Base-by-base conservation (phyloP, 2,329 filamentous ascomycete species). In the Beauveria australis region DNA sequence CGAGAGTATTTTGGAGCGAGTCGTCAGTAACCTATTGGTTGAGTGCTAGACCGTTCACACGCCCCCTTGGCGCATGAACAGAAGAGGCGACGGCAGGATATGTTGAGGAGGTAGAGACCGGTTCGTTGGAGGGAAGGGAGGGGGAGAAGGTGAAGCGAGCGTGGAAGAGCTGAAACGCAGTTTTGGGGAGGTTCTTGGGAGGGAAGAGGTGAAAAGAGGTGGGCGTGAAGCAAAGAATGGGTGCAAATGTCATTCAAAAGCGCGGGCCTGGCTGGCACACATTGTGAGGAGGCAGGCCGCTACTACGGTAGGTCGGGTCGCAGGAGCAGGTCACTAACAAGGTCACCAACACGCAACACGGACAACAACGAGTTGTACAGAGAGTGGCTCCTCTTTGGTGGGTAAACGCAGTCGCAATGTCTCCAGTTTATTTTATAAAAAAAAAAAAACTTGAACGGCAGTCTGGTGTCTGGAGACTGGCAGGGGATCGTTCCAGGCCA, bases 51-150 rank as follows among this genome's bases (percentile, higher is more conserved):
- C 46, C 46, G 43, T 58, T 58, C 55, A 58, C 33, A 58, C 55
- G 55, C 44, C 55, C 46, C 55, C 46, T 58, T 41, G 55, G 54
- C 54, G 54, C 54, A 48, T 51, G 46, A 58, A 58, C 55, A 58
- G 55, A 51, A 51, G 14, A 58, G 46, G 46, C 46, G 55, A 58
- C 55, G 46, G 30, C 55, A 58, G 55, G 33, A 43, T 6, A 26
- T 44, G 40, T 55, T 55, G 41, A 44, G 14, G 43, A 49, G 43
- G 44, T 14, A 48, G 19, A 26, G 43, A 54, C 10, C 3, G 40
- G 26, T 30, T 24, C 10, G 24, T 44, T n/a, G 41, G n/a, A 33
- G 9, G 18, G 26, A 18, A 41, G 53, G n/a, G 12, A 10, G 30
- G n/a, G 12, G 5, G 41, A 19, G 19, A 16, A 19, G 14, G 28